Conservation (phyloP, 495 filamentous ascomycete species). For the Amphirosellinia nigrospora region DNA sequence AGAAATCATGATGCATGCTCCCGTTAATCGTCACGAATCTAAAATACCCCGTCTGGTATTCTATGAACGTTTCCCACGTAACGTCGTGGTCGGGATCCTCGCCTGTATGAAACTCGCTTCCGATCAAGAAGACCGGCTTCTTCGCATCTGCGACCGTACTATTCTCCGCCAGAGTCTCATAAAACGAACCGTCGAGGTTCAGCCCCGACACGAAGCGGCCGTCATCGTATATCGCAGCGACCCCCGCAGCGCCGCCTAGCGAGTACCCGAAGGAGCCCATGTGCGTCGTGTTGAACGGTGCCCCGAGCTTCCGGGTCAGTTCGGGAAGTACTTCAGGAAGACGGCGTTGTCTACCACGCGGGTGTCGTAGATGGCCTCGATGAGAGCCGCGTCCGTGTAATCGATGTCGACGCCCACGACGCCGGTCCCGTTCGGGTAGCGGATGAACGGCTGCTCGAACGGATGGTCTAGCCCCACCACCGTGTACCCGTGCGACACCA, state of each 20-base stretch:
- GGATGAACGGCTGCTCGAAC: conserved; percentile 55
- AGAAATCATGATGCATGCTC: conserved; percentile 40
- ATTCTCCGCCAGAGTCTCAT: conserved; percentile 23
- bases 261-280: conserved; percentile 58
- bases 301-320: conserved; percentile 12
- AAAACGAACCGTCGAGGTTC: conserved; percentile 55
- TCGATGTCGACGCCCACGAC: conserved; percentile 36
- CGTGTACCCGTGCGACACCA: conserved; percentile 56
- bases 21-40: conserved; percentile 32
- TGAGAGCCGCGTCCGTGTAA: conserved; percentile 2
- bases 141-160: conserved; percentile 24
- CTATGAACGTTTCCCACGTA: conserved; percentile 29
- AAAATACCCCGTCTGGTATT: conserved; percentile 30
- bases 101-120: conserved; percentile 25
- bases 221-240: conserved; percentile 44
- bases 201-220: conserved; percentile 39
- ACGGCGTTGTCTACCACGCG: conserved; percentile 30
- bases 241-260: conserved; percentile 55
- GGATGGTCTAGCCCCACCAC: conserved; percentile 58
- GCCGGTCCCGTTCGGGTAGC: conserved; percentile 53
- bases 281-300: conserved; percentile 37
- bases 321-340: conserved; percentile 28
- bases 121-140: conserved; percentile 28
- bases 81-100: background rate
- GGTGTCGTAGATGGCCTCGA: conserved; percentile 28